phyloP scores from a whole-genome alignment of 2,329 filamentous ascomycete genomes.

The Stagonosporopsis vannaccii region DNA sequence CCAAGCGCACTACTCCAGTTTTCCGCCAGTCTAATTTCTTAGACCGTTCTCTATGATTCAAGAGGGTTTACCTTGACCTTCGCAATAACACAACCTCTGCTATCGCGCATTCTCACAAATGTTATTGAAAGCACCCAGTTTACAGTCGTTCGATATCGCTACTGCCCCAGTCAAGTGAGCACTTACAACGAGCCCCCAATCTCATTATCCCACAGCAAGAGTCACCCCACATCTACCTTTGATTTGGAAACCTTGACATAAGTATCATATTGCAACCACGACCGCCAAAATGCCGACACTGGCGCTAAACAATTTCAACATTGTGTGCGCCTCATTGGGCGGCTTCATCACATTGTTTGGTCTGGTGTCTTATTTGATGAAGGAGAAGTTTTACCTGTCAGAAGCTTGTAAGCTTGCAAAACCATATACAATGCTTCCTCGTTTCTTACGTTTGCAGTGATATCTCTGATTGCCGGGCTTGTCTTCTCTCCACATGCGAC shows the following conservation, averaged over 20 bases:
- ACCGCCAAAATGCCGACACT: conserved; percentile 65
- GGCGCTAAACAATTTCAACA: conserved; percentile 79
- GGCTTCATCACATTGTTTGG: conserved; percentile 92
- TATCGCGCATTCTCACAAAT: not conserved
- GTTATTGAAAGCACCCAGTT: not conserved
- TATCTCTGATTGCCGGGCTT: conserved; percentile 80
- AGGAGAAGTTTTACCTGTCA: conserved; percentile 89
- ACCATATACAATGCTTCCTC: not conserved
- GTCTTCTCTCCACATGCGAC: conserved; percentile 79
- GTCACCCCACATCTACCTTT: conserved; percentile 3
- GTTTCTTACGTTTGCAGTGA: conserved; percentile 63
- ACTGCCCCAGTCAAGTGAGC: conserved; percentile 12
- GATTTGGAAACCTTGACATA: not conserved
- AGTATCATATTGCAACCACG: not conserved
- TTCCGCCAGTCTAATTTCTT: not conserved
- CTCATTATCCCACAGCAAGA: not conserved
- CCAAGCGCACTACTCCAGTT: conserved; percentile 7
- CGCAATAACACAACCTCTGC: not conserved
- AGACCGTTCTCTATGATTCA: not conserved
- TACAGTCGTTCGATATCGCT: conserved; percentile 5
- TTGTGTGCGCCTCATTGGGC: conserved; percentile 79
- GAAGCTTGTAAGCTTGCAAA: conserved; percentile 75
- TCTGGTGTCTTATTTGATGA: conserved; percentile 85
- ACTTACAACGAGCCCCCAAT: no score
- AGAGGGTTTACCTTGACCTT: not conserved